phyloP scores from a whole-genome alignment of 2,329 filamentous ascomycete species.

The Thelonectria olida region DNA sequence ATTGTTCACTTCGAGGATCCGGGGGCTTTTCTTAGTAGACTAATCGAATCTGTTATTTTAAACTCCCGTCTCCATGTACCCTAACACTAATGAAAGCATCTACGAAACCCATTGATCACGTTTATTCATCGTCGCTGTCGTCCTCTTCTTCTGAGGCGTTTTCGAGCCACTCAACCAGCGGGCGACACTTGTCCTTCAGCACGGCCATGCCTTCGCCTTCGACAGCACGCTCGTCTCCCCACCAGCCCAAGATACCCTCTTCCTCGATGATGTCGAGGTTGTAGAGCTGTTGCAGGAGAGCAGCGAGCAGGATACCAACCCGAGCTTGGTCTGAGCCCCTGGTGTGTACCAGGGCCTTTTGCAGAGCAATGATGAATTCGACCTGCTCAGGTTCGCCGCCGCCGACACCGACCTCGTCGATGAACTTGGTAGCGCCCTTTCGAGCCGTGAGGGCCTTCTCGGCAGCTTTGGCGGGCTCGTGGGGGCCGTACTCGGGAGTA shows the following conservation, averaged over 20 bases:
- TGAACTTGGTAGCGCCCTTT: conserved; percentile 63
- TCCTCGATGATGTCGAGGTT: conserved; percentile 87
- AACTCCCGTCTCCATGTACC: conserved; percentile 6
- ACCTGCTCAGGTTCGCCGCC: conserved; percentile 81
- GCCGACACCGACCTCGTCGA: conserved; percentile 68
- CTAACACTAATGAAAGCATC: background rate
- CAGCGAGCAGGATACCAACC: conserved; percentile 74
- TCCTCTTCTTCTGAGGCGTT: conserved; percentile 78
- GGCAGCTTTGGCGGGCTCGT: conserved; percentile 72
- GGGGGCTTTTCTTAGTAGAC: background rate
- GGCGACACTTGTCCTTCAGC: conserved; percentile 77
- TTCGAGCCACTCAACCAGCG: conserved; percentile 85
- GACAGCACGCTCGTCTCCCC: conserved; percentile 75
- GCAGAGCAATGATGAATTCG: conserved; percentile 83
- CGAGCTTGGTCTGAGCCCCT: conserved; percentile 64
- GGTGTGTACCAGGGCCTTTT: conserved; percentile 77
- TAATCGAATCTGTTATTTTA: background rate
- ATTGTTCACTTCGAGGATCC: background rate
- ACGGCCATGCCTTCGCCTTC: conserved; percentile 74
- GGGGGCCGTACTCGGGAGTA: conserved; percentile 57
- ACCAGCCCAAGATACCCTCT: conserved; percentile 90
- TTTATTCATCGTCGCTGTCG: conserved; percentile 49
- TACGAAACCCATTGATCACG: background rate
- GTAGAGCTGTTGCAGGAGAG: conserved; percentile 85
- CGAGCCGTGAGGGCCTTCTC: conserved; percentile 66